Base-by-base conservation (phyloP, 441 rosid species). In the Gossypium trilobum region DNA sequence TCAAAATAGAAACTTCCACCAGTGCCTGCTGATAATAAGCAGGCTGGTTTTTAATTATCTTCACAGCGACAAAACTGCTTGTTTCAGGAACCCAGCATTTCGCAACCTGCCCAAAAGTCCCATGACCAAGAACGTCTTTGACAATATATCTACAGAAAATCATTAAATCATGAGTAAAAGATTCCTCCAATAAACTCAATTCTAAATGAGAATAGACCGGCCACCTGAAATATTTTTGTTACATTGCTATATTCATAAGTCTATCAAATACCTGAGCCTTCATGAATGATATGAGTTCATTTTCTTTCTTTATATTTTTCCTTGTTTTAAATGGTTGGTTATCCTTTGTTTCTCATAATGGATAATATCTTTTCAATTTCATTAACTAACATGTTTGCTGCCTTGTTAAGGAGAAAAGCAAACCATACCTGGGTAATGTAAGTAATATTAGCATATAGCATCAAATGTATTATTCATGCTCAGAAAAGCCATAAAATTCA, bases 41-140 rank as follows among this genome's bases (percentile, higher is more conserved):
- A 75, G 97, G 98, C 80, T 84, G 95, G 73, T 96, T 96, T 85
- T 96, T 96, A 23, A 96, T 96, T 79, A 96, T 93, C 85, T 96
- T 96, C 70, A 96, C 89, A 72, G 99, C 99, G 62, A 89, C 93
- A 84, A 86, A 90, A 82, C 86, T 76, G 78, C 85, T 78, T 11
- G 86, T 82, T 77, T 89, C 97, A 31, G 88, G 82, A 70, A 89
- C 91, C 98, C 88, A 91, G 85, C 99, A 96, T 82, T 93, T 96
- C 54, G 96, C 98, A 87, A 96, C 99, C 83, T 96, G 99, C 63
- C 99, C 99, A 78, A 96, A 96, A 70, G 98, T 96, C 74, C 99
- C 99, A 77, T 96, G 99, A 79, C 99, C 99, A 79, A 96, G 99
- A 75, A 93, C 91, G 82, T 96, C 99, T 86, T 93, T 93, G 86